A percentile compares a stretch with the other conserved stretches of the same genome.
These are phyloP conservation scores for Mycena leptocephala DNA, from an alignment of 768 basidiomycete species.

Conservation along the genomic window DNA sequence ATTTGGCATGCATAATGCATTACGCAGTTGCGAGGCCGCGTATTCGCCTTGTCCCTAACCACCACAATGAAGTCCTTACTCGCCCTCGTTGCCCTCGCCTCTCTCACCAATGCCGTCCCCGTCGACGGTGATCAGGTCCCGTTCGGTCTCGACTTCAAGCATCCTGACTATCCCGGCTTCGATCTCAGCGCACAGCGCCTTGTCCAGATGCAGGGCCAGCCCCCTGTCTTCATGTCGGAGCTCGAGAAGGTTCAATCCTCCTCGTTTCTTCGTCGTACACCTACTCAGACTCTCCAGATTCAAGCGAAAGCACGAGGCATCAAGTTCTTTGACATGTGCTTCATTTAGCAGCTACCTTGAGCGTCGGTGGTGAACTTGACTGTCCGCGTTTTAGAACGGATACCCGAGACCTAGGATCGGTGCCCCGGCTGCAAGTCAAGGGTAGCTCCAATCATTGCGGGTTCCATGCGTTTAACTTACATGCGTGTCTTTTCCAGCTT, in stretches of 20 bases:
- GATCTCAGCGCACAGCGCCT: slow-evolving; percentile 83
- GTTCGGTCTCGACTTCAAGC: slow-evolving; percentile 50
- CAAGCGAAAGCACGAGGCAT: slow-evolving; percentile 82
- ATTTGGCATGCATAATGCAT: too few species aligned
- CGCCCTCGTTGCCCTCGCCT: slow-evolving; percentile 62
- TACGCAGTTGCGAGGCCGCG: not conserved
- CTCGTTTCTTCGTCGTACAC: slow-evolving; percentile 28
- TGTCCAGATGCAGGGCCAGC: slow-evolving; percentile 81
- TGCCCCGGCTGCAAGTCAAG: slow-evolving; percentile 53
- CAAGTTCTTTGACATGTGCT: slow-evolving; percentile 91
- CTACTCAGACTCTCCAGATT: slow-evolving; percentile 63
- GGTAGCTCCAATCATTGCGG: slow-evolving; percentile 28
- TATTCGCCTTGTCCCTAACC: slow-evolving; percentile 4
- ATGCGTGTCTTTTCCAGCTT: slow-evolving; percentile 53
- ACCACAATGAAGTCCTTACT: slow-evolving; percentile 66
- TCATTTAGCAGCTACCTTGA: slow-evolving; percentile 27
- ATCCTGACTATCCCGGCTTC: slow-evolving; percentile 72
- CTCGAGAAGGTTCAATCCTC: slow-evolving; percentile 80
- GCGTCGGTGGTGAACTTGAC: slow-evolving; percentile 31
- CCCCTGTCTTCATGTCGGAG: slow-evolving; percentile 89
- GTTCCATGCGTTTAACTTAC: slow-evolving; percentile 31
- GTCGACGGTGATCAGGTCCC: slow-evolving; percentile 55
- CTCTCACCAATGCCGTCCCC: slow-evolving; percentile 56
- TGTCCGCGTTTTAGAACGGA: slow-evolving; percentile 71
- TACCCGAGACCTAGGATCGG: slow-evolving; percentile 71